These are phyloP conservation scores for Candida boleticola DNA, from an alignment of 805 yeast genomes.

Conservation along the genomic window DNA sequence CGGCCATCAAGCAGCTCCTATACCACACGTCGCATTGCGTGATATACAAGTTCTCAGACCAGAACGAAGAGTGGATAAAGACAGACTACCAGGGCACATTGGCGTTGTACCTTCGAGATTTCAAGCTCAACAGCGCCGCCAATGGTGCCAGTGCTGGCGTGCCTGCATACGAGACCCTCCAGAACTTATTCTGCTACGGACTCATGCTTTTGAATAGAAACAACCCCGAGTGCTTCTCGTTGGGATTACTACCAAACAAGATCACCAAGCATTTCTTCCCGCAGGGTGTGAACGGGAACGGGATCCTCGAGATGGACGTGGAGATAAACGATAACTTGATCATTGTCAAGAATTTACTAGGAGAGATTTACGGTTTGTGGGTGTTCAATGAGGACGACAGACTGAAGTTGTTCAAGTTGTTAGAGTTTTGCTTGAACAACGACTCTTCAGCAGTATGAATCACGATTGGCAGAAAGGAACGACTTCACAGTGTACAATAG, in stretches of 20 bases:
- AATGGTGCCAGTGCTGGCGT: not conserved
- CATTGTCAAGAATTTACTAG: conserved; percentile 63
- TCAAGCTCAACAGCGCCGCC: conserved; percentile 21
- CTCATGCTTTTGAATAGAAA: conserved; percentile 65
- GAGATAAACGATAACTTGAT: conserved; percentile 69
- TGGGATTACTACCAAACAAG: conserved; percentile 63
- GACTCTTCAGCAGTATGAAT: conserved; percentile 15
- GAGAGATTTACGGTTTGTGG: conserved; percentile 79
- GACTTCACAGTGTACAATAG: too few species aligned
- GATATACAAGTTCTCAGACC: conserved; percentile 59
- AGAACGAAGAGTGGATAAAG: conserved; percentile 65
- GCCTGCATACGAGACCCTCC: conserved; percentile 16
- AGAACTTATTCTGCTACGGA: conserved; percentile 59
- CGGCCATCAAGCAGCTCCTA: conserved; percentile 62
- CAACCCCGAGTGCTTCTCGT: conserved; percentile 67
- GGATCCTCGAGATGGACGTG: conserved; percentile 52
- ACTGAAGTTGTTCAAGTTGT: conserved; percentile 50
- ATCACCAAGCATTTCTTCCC: conserved; percentile 45
- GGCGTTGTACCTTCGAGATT: conserved; percentile 59
- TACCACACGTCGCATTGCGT: conserved; percentile 73
- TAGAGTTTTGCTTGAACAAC: conserved; percentile 38
- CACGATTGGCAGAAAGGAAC: too few species aligned
- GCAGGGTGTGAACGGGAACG: conserved; percentile 22
- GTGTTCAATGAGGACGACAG: conserved; percentile 68
- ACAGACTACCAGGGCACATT: conserved; percentile 69